Evolutionary conservation across 208 protist genomes (phyloP).

Genomic region (Leishmania turanica): DNA sequence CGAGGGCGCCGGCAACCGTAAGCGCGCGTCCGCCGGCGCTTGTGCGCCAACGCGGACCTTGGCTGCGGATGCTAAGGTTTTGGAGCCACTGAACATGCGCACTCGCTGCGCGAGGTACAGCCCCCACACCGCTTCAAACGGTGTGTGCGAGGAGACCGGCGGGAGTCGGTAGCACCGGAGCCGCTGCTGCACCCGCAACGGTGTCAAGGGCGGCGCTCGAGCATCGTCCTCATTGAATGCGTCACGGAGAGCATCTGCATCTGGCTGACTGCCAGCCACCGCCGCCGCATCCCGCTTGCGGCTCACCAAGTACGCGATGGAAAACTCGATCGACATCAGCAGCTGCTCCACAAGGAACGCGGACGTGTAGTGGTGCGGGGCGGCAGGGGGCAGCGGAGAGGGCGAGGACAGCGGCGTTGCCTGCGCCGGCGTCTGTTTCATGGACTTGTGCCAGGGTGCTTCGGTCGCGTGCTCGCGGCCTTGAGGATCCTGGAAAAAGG

Average conservation of each 20-base stretch:
- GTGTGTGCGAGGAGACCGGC: neutral
- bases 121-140: constrained; percentile 13
- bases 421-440: neutral
- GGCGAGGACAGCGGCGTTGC: neutral
- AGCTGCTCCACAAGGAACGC: constrained; percentile 22
- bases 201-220: neutral
- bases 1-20: neutral
- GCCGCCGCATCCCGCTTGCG: constrained; percentile 1
- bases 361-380: constrained; percentile 3
- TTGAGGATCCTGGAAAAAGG: constrained; percentile 13
- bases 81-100: neutral
- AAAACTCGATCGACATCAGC: constrained; percentile 25
- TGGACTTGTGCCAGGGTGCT: neutral
- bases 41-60: neutral
- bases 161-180: constrained; percentile 10
- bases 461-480: neutral
- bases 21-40: neutral
- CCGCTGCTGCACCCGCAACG: neutral
- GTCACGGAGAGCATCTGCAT: neutral
- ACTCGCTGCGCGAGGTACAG: constrained; percentile 13
- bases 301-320: constrained; percentile 13
- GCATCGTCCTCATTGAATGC: neutral
- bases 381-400: neutral
- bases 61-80: neutral
- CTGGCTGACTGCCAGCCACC: neutral